These are phyloP conservation scores for Ophiostoma quercus DNA, from an alignment of 2,329 filamentous ascomycete species.

Conservation along the genomic window DNA sequence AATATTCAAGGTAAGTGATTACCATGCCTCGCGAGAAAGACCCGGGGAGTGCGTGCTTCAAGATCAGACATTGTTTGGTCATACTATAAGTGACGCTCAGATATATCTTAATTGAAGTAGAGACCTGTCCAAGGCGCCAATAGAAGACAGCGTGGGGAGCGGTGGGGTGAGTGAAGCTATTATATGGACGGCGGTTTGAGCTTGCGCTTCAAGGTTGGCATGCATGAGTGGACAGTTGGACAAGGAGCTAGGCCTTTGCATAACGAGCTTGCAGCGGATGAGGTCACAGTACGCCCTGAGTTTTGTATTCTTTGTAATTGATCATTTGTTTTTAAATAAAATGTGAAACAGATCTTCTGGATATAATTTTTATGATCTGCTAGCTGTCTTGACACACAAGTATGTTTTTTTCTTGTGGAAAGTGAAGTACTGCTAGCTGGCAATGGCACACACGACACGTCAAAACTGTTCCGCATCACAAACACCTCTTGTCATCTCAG, in stretches of 20 bases:
- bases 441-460: too few species aligned
- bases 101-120: background rate
- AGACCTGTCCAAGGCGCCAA: background rate
- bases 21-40: slow-evolving; percentile 39
- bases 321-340: background rate
- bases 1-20: background rate
- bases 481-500: too few species aligned
- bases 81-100: too few species aligned
- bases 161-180: background rate
- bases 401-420: background rate
- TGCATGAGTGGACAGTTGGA: background rate
- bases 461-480: too few species aligned
- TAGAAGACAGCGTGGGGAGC: background rate
- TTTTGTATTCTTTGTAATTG: background rate
- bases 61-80: slow-evolving; percentile 34
- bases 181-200: background rate
- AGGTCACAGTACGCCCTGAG: background rate
- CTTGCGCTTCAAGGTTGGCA: background rate
- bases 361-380: too few species aligned
- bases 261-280: background rate
- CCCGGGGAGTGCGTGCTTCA: slow-evolving; percentile 36
- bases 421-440: background rate
- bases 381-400: too few species aligned
- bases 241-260: background rate
- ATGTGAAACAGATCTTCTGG: too few species aligned